Conservation (phyloP, 495 filamentous ascomycete species). For the Apiosordaria backusii region DNA sequence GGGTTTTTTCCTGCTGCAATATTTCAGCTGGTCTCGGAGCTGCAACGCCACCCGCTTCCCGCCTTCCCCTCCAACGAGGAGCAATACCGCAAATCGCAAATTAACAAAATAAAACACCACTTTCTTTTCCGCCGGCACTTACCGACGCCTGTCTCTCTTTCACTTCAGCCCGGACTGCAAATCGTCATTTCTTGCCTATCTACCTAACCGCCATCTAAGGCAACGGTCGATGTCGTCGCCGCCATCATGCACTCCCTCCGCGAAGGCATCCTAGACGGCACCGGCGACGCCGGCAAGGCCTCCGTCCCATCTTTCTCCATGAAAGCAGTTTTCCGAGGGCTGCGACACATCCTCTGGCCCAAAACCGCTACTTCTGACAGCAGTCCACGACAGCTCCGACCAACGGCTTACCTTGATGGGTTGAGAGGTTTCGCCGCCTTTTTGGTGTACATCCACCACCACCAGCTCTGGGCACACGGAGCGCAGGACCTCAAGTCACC, state of each 20-base stretch:
- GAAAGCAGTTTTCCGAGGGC: conserved; percentile 23
- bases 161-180: not conserved
- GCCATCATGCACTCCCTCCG: conserved; percentile 6
- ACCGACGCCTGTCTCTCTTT: not conserved
- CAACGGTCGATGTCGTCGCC: not conserved
- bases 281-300: not conserved
- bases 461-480: conserved; percentile 40
- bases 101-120: not conserved
- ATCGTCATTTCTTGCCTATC: not conserved
- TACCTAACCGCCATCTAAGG: not conserved
- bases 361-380: conserved; percentile 9
- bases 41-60: not conserved
- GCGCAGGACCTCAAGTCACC: conserved; percentile 16
- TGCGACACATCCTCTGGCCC: conserved; percentile 27
- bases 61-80: not conserved
- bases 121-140: not conserved
- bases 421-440: conserved; percentile 46
- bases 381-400: conserved; percentile 20
- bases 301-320: conserved; percentile 10
- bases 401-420: conserved; percentile 48
- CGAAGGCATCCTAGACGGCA: conserved; percentile 8
- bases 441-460: conserved; percentile 47
- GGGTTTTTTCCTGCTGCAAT: not conserved
- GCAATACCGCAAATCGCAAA: not conserved
- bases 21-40: conserved; percentile 1